phyloP scores from a whole-genome alignment of 1,284 basidiomycete genomes.

The Tylopilus sp. region DNA sequence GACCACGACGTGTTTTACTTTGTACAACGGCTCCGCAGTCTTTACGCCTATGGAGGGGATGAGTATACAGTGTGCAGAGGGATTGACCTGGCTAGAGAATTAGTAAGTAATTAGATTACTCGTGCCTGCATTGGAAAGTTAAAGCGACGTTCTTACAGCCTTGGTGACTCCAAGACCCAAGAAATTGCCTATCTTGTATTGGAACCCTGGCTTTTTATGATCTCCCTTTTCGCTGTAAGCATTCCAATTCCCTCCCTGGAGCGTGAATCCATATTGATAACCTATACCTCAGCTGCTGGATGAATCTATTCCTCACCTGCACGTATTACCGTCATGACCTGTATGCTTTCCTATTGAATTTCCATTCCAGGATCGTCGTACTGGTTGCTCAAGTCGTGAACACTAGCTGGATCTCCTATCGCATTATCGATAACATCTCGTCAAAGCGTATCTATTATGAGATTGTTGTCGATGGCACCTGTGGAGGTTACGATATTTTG shows the following conservation, averaged over 20 bases:
- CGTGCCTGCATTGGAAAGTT: neutral
- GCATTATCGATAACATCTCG: conserved; percentile 44
- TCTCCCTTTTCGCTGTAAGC: conserved; percentile 55
- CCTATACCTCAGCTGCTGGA: conserved; percentile 51
- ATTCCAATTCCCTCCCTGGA: neutral
- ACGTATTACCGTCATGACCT: conserved; percentile 21
- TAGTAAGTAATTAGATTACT: conserved; percentile 10
- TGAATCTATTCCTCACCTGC: conserved; percentile 62
- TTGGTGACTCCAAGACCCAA: conserved; percentile 48
- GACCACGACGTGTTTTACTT: conserved; percentile 20
- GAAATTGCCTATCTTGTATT: conserved; percentile 55
- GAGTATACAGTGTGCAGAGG: conserved; percentile 43
- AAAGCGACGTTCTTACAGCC: conserved; percentile 14
- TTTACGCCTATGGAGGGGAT: conserved; percentile 7
- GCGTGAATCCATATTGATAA: neutral
- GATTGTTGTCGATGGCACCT: conserved; percentile 49
- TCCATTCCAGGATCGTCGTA: conserved; percentile 40
- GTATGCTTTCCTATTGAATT: conserved; percentile 1
- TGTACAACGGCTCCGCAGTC: conserved; percentile 11
- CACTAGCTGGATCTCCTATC: conserved; percentile 56
- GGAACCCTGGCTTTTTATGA: conserved; percentile 55
- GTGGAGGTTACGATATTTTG: conserved; percentile 49
- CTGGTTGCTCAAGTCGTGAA: conserved; percentile 55
- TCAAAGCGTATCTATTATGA: conserved; percentile 45
- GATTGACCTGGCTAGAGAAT: conserved; percentile 52